Conservation (phyloP, 805 yeast species). For the Yueomyces sinensis region DNA sequence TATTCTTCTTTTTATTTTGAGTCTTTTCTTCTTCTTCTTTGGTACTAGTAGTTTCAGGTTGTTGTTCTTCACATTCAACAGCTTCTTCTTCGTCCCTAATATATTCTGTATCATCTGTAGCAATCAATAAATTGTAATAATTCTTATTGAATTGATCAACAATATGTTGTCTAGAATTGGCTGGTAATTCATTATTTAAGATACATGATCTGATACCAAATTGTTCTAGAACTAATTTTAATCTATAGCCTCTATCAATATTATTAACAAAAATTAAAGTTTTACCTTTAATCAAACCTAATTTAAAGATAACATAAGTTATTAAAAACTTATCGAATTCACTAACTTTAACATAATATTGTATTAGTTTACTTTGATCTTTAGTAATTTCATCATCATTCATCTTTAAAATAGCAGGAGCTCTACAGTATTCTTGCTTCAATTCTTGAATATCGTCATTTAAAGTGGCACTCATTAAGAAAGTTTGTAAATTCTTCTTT, state of each 20-base stretch:
- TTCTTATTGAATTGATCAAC: slow-evolving; percentile 91
- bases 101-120: slow-evolving; percentile 79
- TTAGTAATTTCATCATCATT: slow-evolving; percentile 51
- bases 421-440: slow-evolving; percentile 65
- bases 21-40: slow-evolving; percentile 3
- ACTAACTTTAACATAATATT: slow-evolving; percentile 72
- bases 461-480: slow-evolving; percentile 92
- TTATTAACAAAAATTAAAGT: slow-evolving; percentile 83
- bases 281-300: slow-evolving; percentile 80
- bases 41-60: slow-evolving; percentile 5
- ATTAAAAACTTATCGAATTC: slow-evolving; percentile 88
- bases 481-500: slow-evolving; percentile 69
- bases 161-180: slow-evolving; percentile 85
- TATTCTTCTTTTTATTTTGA: slow-evolving; percentile 13
- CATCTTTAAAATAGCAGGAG: slow-evolving; percentile 69
- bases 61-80: slow-evolving; percentile 12
- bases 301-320: slow-evolving; percentile 83
- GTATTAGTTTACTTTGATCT: slow-evolving; percentile 51
- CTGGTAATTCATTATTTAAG: slow-evolving; percentile 82
- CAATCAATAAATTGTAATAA: slow-evolving; percentile 75
- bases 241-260: slow-evolving; percentile 88
- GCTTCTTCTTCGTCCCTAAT: slow-evolving; percentile 37
- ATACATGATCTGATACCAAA: slow-evolving; percentile 86
- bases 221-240: slow-evolving; percentile 83
- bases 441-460: slow-evolving; percentile 72